A percentile compares a stretch with the other conserved stretches of the same genome.
These are phyloP conservation scores for Betula pendula DNA, from an alignment of 306 rosid genomes.

Conservation along the genomic window DNA sequence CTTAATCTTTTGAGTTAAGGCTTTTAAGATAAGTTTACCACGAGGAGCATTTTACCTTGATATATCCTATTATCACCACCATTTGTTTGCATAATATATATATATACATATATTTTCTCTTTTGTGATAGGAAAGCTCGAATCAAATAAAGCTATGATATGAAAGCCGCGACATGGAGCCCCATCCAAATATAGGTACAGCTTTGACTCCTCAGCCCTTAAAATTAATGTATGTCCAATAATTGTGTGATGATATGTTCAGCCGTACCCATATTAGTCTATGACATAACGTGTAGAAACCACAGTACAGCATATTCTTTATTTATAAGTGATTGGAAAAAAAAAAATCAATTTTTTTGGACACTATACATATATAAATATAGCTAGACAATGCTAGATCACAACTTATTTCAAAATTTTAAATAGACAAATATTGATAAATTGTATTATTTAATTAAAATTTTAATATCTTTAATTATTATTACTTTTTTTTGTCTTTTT, in stretches of 20 bases:
- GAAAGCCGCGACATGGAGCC: conserved; percentile 23
- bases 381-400: not conserved
- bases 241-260: not conserved
- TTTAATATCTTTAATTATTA: too few relatives aligned
- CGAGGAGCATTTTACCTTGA: too few relatives aligned
- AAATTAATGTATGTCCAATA: conserved; percentile 1
- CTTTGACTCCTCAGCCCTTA: conserved; percentile 30
- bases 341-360: not conserved
- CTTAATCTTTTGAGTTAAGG: too few relatives aligned
- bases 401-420: not conserved
- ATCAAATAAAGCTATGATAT: conserved; percentile 16
- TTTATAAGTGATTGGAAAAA: not conserved
- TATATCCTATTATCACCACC: conserved; percentile 24
- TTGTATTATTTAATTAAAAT: not conserved
- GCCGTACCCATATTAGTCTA: not conserved
- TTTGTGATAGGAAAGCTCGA: conserved; percentile 28
- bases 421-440: too few relatives aligned
- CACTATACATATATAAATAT: too few relatives aligned
- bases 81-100: conserved; percentile 30
- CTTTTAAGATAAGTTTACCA: too few relatives aligned
- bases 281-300: not conserved
- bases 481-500: too few relatives aligned
- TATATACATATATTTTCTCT: too few relatives aligned
- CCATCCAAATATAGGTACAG: conserved; percentile 13
- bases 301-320: not conserved